Evolutionary conservation across 176 grass and related monocot genomes (phyloP), one percentile per base, ranked within the genome.

Genomic region (Stipa capillata): DNA sequence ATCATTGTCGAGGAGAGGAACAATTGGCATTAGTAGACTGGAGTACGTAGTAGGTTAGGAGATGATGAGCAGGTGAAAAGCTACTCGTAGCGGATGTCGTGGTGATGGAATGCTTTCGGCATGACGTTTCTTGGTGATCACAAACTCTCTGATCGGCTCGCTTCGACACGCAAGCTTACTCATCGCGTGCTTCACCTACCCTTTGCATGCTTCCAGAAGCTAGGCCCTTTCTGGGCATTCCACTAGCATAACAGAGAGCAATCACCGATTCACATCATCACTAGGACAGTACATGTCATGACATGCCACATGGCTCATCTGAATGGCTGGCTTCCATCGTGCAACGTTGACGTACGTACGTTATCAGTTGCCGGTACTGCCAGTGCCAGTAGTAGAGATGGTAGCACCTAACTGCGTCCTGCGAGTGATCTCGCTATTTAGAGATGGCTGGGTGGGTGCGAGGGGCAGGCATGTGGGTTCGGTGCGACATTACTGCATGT

Each of bases 121-220:
- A 10, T 5, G 54, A 78, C 64, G 54, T 62, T 78, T 16, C 18
- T 21, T 55, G 32, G 27, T 12, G 62, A 48, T 18, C 16, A 25
- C 57, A 34, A 41, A 34, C 28, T 4, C 36, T 4, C 29, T 27
- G 27, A 21, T 11, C 20, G 4, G 4, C 15, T 56, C 35, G 18
- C 17, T 64, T 24, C 69, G 54, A 37, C 65, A 71, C 85, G 72
- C 72, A 66, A 66, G 58, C 3, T 53, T 18, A 28, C 85, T 13
- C 37, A 20, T 41, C 27, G 18, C 39, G 59, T 18, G 14, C 18
- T 65, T 65, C 79, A 82, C 85, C 72, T 2, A 64, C 73, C n/a
- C 73, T 82, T 28, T 15, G 63, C 72, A 29, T 1, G 20, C 73
- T 77, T 77, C 72, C 43, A 53, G 72, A 76, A 69, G n/a, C n/a